Base-by-base conservation (phyloP, 2,329 filamentous ascomycete species). In the Talaromyces marneffei region DNA sequence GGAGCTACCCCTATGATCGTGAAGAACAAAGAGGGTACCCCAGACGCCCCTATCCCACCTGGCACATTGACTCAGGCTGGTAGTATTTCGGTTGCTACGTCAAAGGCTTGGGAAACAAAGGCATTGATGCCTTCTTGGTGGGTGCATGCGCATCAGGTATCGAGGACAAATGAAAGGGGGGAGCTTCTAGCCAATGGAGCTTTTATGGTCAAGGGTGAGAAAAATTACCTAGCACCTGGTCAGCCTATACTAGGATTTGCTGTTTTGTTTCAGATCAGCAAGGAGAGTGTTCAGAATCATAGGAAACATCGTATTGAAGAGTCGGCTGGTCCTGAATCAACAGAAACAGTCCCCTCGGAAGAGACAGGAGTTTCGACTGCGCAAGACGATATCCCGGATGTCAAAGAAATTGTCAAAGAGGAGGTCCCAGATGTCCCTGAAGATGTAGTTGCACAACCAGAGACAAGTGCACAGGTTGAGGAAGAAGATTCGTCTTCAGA, bases 51-150 rank as follows among this genome's bases (percentile, higher is more conserved):
- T 0, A 93, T 99, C 27, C 91, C 94, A 2, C 94, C 94, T 0
- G 90, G 91, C 1, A 97, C 94, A 0, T 78, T 99, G 2, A 89
- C 91, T 0, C 94, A 99, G 77, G 94, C 94, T 3, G 94, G 94
- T 0, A 88, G 87, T 48, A 78, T 97, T 31, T 87, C 89, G 0
- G 89, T 99, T 4, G 91, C 90, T 64, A 89, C 90, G 8, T 97
- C 92, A 1, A 88, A 82, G 61, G 94, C 93, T 0, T 99, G 94
- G 94, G 94, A 97, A 63, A 93, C 90, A 1, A 99, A 99, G 74
- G 93, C 93, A 8, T 86, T 91, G 16, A 96, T 97, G 90, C 88
- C 90, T 18, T 92, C 93, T 8, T 99, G 91, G 88, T 99, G 94
- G 94, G 93, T 95, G 0, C 87, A 88, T 64, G 88, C 90, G 1